Evolutionary conservation across 2,329 filamentous ascomycete species (phyloP).

Genomic region (Xylaria sp.): DNA sequence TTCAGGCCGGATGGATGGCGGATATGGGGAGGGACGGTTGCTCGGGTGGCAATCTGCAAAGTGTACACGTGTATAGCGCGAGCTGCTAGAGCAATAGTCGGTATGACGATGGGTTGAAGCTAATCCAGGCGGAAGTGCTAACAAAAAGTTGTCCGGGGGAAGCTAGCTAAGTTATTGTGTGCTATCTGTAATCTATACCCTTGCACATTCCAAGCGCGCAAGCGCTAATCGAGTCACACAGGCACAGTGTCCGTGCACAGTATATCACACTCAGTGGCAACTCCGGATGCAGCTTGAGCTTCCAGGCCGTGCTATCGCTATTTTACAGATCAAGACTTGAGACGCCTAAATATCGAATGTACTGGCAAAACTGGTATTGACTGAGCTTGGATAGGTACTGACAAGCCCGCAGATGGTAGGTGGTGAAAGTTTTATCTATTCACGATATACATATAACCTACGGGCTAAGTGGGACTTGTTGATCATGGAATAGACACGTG

Average conservation of each 20-base stretch:
- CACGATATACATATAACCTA: no score
- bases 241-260: neutral
- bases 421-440: no score
- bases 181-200: neutral
- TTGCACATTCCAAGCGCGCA: neutral
- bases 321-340: no score
- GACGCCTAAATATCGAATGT: no score
- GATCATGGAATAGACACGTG: no score
- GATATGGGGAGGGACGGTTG: neutral
- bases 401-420: no score
- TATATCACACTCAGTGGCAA: neutral
- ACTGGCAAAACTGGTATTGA: no score
- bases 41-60: neutral
- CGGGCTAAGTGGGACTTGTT: no score
- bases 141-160: neutral
- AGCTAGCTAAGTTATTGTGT: neutral
- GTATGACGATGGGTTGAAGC: slow-evolving; percentile 23
- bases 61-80: no score
- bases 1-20: neutral
- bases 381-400: no score
- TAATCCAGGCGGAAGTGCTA: slow-evolving; percentile 4
- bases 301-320: no score
- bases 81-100: neutral
- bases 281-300: slow-evolving; percentile 4
- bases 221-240: no score